A percentile compares a stretch with the other conserved stretches of the same genome.
These are phyloP conservation scores for Microthlaspi erraticum DNA, from an alignment of 345 rosid species.

Conservation along the genomic window DNA sequence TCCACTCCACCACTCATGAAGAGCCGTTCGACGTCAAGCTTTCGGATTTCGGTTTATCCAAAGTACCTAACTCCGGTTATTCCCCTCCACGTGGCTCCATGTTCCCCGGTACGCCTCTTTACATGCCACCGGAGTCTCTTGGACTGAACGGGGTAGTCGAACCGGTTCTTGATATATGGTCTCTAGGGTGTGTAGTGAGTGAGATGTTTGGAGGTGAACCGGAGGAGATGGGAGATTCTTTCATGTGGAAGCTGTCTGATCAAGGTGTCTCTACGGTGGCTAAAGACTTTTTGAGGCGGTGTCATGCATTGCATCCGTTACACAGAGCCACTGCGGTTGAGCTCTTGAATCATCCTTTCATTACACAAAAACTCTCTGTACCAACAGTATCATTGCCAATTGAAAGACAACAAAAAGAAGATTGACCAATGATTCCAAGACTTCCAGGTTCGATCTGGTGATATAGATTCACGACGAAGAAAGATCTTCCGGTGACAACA, in stretches of 20 bases:
- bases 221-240: background rate
- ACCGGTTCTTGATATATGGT: slow-evolving; percentile 31
- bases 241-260: slow-evolving; percentile 1
- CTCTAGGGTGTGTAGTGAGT: slow-evolving; percentile 29
- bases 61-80: no score
- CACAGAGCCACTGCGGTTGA: slow-evolving; percentile 10
- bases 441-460: no score
- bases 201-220: slow-evolving; percentile 29
- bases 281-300: slow-evolving; percentile 14
- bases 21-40: slow-evolving; percentile 25
- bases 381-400: no score
- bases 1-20: slow-evolving; percentile 1
- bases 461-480: no score
- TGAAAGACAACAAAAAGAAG: no score
- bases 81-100: no score
- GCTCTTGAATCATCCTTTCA: slow-evolving; percentile 23
- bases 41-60: slow-evolving; percentile 27
- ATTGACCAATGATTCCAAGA: no score
- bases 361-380: slow-evolving; percentile 1
- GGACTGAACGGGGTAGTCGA: background rate
- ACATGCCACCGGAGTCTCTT: slow-evolving; percentile 8
- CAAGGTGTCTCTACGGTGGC: slow-evolving; percentile 4
- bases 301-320: slow-evolving; percentile 13
- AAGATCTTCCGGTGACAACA: no score
- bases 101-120: slow-evolving; percentile 19